Evolutionary conservation across 192 early-diverging fungal genomes (phyloP).

Genomic region (Kickxella alabastrina): DNA sequence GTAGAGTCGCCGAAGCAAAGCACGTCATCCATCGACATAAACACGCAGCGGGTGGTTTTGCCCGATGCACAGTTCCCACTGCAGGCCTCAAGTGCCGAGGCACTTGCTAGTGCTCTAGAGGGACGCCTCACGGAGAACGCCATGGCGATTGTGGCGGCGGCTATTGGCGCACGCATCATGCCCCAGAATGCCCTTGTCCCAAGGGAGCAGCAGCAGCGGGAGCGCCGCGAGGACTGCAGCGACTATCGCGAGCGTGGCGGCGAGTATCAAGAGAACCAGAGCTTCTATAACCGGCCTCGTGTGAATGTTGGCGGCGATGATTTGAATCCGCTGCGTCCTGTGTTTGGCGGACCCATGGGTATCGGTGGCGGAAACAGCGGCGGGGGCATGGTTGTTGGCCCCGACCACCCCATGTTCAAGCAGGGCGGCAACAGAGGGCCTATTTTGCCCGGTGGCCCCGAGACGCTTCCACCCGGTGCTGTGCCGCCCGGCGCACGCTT

Average conservation of each 20-base stretch:
- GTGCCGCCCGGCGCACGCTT: constrained; percentile 86
- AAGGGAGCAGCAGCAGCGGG: not conserved
- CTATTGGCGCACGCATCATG: constrained; percentile 23
- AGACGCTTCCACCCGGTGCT: constrained; percentile 62
- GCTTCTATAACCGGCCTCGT: too few species aligned
- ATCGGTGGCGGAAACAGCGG: constrained; percentile 56
- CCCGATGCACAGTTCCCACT: constrained; percentile 16
- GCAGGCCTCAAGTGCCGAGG: not conserved
- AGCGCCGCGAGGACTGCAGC: not conserved
- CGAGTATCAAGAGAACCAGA: too few species aligned
- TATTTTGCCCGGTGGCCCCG: constrained; percentile 56
- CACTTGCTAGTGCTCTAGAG: not conserved
- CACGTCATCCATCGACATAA: constrained; percentile 10
- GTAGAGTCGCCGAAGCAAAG: constrained; percentile 2
- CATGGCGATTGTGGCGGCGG: constrained; percentile 10
- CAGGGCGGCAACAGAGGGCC: constrained; percentile 45
- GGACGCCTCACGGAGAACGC: constrained; percentile 14
- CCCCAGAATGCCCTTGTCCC: not conserved
- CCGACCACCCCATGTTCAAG: constrained; percentile 84
- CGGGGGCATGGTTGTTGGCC: constrained; percentile 84
- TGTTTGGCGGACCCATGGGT: too few species aligned
- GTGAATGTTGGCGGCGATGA: constrained; percentile 64
- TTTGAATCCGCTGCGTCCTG: constrained; percentile 61
- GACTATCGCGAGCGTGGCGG: too few species aligned
- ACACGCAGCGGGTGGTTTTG: constrained; percentile 1